Evolutionary conservation across 2,329 filamentous ascomycete genomes (phyloP).

Genomic region (Arachnopeziza araneosa): DNA sequence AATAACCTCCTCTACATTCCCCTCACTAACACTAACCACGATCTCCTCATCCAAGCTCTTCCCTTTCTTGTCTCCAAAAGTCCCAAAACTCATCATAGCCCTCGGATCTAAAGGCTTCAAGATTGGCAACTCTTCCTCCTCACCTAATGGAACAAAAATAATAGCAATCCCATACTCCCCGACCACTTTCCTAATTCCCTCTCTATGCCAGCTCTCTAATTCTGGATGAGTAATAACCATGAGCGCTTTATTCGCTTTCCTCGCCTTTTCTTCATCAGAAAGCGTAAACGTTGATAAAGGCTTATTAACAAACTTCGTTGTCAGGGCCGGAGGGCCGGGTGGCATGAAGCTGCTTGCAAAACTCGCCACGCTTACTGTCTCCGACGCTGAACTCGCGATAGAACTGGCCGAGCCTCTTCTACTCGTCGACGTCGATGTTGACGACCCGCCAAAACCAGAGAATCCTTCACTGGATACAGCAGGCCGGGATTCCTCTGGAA

Average conservation of each 20-base stretch:
- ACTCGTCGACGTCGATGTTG: conserved; percentile 23
- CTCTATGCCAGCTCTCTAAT: neutral
- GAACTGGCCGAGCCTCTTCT: conserved; percentile 25
- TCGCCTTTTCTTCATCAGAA: neutral
- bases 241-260: neutral
- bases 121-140: neutral
- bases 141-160: neutral
- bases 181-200: neutral
- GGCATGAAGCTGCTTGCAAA: neutral
- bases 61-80: conserved; percentile 1
- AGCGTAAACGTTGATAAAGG: neutral
- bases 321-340: neutral
- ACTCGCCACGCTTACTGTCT: neutral
- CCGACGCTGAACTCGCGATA: conserved; percentile 4
- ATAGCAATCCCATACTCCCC: neutral
- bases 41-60: conserved; percentile 22
- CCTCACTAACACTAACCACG: conserved; percentile 17
- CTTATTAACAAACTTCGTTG: neutral
- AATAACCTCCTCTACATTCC: conserved; percentile 20
- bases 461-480: conserved; percentile 24
- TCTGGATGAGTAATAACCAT: conserved; percentile 6
- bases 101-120: conserved; percentile 19
- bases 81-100: conserved; percentile 23
- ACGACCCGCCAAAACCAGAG: conserved; percentile 27
- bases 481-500: conserved; percentile 30